Evolutionary conservation across 768 basidiomycete species (phyloP).

Genomic region (Russula earlei): DNA sequence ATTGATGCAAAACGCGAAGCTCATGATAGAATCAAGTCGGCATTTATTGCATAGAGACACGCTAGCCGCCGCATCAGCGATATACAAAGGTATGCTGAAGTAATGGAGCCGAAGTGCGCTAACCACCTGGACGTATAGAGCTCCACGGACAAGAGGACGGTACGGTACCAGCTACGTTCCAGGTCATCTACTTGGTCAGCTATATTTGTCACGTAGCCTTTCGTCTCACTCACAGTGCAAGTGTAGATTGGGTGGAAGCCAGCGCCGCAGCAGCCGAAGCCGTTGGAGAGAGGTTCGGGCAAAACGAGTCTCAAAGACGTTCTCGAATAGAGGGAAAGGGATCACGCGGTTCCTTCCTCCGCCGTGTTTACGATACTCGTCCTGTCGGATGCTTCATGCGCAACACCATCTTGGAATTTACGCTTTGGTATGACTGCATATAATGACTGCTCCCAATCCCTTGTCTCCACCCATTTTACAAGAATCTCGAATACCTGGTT

Average conservation of each 20-base stretch:
- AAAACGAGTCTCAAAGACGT: slow-evolving; percentile 54
- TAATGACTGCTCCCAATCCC: slow-evolving; percentile 81
- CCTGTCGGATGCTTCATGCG: slow-evolving; percentile 19
- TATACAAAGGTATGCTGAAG: slow-evolving; percentile 69
- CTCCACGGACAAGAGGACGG: slow-evolving; percentile 81
- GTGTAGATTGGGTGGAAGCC: slow-evolving; percentile 80
- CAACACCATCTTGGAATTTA: slow-evolving; percentile 56
- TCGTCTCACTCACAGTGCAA: not conserved
- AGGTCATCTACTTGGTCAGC: slow-evolving; percentile 86
- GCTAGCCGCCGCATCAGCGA: slow-evolving; percentile 80
- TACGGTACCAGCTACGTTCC: slow-evolving; percentile 87
- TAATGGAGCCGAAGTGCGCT: no score
- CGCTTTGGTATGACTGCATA: slow-evolving; percentile 85
- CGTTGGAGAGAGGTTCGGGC: slow-evolving; percentile 54
- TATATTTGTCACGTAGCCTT: not conserved
- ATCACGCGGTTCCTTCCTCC: not conserved
- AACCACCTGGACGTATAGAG: slow-evolving; percentile 36
- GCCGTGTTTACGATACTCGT: not conserved
- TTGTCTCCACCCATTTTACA: slow-evolving; percentile 76
- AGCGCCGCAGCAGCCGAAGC: slow-evolving; percentile 51
- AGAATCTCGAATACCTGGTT: slow-evolving; percentile 94
- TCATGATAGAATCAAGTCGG: slow-evolving; percentile 35
- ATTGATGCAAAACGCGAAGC: not conserved
- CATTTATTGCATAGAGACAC: slow-evolving; percentile 74
- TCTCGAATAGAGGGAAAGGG: slow-evolving; percentile 34